Base-by-base conservation (phyloP, 257 asterid species). In the Capsicum rhomboideum region DNA sequence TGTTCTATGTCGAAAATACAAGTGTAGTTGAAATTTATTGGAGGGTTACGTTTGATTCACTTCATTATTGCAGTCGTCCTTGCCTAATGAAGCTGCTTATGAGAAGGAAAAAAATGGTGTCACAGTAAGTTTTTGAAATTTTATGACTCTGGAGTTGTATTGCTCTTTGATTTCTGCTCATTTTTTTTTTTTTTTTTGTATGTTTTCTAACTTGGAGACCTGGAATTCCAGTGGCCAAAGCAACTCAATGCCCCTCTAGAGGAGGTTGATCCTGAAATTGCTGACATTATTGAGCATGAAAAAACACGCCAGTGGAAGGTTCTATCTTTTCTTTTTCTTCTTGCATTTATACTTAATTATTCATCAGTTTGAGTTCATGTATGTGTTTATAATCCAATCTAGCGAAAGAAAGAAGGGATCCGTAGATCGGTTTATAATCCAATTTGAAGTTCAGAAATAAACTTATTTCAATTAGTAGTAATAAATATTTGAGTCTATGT, bases 231-330 rank as follows among this genome's bases (percentile, higher is more conserved):
- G 98, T 95, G 98, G 98, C 90, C 90, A 52, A 93, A 91, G 55
- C 97, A 93, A 85, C 84, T 95, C 88, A 95, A 95, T 87, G 92
- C 95, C 56, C 92, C 95, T 2, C 87, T 95, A 84, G 93, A 93
- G 71, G 95, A 91, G 88, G 90, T 92, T 46, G 98, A 95, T 92
- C 98, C 97, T 46, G 95, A 95, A 90, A 85, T 95, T 88, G 90
- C 94, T 46, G 95, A 93, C 90, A 95, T 95, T 82, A 91, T 93
- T 17, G 98, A 95, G 95, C 98, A 86, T 46, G 98, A 95, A 88
- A 95, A 95, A 86, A 94, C 98, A 23, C 91, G 98, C 82, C 98
- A 95, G 90, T 95, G 98, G 98, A 95, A 95, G 97, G 98, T 95
- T 85, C n/a, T 34, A 34, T 34, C 40, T 34, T 34, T 34, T 34